Percentiles rank a stretch among this genome's conserved stretches.
These are phyloP conservation scores for Grigorovia transvaalensis DNA, from an alignment of 805 yeast genomes.

Conservation along the genomic window DNA sequence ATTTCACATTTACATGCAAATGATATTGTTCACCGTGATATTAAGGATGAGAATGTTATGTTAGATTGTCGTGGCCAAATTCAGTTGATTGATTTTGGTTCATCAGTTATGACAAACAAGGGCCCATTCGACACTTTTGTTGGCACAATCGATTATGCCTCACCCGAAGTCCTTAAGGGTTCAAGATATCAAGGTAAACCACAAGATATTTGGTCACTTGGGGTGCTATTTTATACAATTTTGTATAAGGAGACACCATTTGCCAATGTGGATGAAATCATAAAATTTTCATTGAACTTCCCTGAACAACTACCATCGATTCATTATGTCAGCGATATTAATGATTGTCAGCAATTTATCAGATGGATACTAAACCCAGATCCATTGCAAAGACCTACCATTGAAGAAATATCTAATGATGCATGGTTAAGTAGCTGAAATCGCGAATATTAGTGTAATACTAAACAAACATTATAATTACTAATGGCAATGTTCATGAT, in stretches of 20 bases:
- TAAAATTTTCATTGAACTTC: slow-evolving; percentile 72
- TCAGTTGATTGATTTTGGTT: slow-evolving; percentile 86
- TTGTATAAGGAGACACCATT: slow-evolving; percentile 90
- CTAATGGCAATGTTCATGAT: too few species aligned
- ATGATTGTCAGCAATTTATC: slow-evolving; percentile 49
- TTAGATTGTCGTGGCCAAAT: slow-evolving; percentile 71
- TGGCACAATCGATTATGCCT: slow-evolving; percentile 93
- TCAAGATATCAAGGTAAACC: slow-evolving; percentile 82
- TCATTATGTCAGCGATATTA: slow-evolving; percentile 32
- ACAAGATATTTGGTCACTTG: slow-evolving; percentile 95
- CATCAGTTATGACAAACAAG: slow-evolving; percentile 55
- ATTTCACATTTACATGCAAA: slow-evolving; percentile 68
- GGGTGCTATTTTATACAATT: slow-evolving; percentile 81
- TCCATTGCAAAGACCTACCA: slow-evolving; percentile 57
- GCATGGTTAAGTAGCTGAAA: slow-evolving; percentile 41
- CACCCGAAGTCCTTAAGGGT: slow-evolving; percentile 89
- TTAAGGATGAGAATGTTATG: slow-evolving; percentile 87
- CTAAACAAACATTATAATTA: too few species aligned
- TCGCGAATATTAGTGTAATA: not conserved
- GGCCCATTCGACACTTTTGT: slow-evolving; percentile 97
- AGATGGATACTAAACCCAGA: slow-evolving; percentile 54
- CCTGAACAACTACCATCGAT: slow-evolving; percentile 4
- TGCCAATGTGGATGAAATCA: slow-evolving; percentile 85
- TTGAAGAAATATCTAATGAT: slow-evolving; percentile 57
- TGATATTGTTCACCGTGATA: slow-evolving; percentile 87